Conservation (phyloP, 2,329 filamentous ascomycete genomes). For the Graphium sp. region DNA sequence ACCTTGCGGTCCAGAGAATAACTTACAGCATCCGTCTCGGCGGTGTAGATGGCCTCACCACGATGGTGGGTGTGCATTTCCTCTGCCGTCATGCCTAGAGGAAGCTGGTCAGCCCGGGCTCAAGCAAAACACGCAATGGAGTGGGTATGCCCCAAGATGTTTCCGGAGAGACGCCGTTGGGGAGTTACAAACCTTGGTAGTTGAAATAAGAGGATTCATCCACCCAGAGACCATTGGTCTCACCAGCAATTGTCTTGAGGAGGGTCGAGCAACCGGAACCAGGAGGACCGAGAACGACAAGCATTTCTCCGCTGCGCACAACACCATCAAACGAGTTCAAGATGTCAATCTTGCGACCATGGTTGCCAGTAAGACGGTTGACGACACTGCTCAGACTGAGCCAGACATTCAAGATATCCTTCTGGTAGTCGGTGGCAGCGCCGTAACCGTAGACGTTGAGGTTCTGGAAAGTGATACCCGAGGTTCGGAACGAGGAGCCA, state of each 20-base stretch:
- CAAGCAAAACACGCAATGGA: background rate
- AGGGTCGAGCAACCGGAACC: constrained; percentile 69
- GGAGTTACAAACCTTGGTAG: constrained; percentile 46
- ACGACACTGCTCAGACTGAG: constrained; percentile 26
- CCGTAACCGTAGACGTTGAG: constrained; percentile 54
- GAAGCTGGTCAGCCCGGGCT: constrained; percentile 6
- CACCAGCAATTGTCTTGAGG: constrained; percentile 68
- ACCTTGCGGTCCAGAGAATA: no score
- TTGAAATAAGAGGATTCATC: constrained; percentile 59
- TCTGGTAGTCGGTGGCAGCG: constrained; percentile 53
- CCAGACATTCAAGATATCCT: constrained; percentile 46
- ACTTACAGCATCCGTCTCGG: constrained; percentile 52
- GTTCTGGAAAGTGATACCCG: constrained; percentile 49
- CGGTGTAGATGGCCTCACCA: constrained; percentile 76
- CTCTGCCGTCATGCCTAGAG: constrained; percentile 42
- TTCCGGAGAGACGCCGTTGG: background rate
- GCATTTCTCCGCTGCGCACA: constrained; percentile 56
- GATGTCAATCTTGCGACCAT: constrained; percentile 47
- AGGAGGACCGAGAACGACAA: constrained; percentile 58
- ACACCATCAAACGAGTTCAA: constrained; percentile 51
- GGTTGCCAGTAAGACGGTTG: constrained; percentile 31
- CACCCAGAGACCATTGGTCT: constrained; percentile 64
- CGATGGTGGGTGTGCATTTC: constrained; percentile 66
- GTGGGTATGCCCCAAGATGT: no score
- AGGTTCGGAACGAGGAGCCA: constrained; percentile 38